Evolutionary conservation across 345 rosid genomes (phyloP).

Genomic region (Bruguiera parviflora): DNA sequence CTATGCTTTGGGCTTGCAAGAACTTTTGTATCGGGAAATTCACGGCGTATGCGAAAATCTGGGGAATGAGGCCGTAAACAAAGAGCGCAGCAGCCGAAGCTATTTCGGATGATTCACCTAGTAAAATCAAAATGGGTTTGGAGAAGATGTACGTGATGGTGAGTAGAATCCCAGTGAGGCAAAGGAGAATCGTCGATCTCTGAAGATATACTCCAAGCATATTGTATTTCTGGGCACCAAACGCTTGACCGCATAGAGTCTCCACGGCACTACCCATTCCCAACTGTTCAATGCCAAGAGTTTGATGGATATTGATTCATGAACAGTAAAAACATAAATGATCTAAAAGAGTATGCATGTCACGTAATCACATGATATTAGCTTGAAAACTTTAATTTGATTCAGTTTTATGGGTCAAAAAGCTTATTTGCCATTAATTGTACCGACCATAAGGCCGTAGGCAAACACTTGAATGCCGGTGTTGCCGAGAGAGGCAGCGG

Average conservation of each 20-base stretch:
- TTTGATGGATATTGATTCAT: background rate
- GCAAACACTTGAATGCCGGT: slow-evolving; percentile 24
- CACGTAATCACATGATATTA: too few species aligned
- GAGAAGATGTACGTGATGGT: slow-evolving; percentile 48
- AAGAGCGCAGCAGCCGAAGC: slow-evolving; percentile 55
- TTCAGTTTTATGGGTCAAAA: too few species aligned
- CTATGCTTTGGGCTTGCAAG: slow-evolving; percentile 28
- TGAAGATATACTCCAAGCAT: slow-evolving; percentile 77
- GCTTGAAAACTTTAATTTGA: too few species aligned
- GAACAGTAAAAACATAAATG: too few species aligned
- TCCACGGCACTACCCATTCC: slow-evolving; percentile 79
- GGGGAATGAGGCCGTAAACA: slow-evolving; percentile 26
- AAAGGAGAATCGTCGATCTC: slow-evolving; percentile 53
- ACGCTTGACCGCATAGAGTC: slow-evolving; percentile 81
- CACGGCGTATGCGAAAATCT: slow-evolving; percentile 29
- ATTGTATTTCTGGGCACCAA: slow-evolving; percentile 58
- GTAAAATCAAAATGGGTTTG: slow-evolving; percentile 39
- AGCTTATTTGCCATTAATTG: background rate
- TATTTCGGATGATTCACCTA: slow-evolving; percentile 52
- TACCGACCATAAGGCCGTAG: slow-evolving; percentile 18
- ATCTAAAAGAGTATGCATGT: too few species aligned
- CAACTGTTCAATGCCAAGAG: slow-evolving; percentile 11
- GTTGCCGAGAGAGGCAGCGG: slow-evolving; percentile 24
- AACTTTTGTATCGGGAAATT: slow-evolving; percentile 59
- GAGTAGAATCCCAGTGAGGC: slow-evolving; percentile 45